phyloP scores from a whole-genome alignment of 768 basidiomycete genomes.

The Dioszegia aurantiaca region DNA sequence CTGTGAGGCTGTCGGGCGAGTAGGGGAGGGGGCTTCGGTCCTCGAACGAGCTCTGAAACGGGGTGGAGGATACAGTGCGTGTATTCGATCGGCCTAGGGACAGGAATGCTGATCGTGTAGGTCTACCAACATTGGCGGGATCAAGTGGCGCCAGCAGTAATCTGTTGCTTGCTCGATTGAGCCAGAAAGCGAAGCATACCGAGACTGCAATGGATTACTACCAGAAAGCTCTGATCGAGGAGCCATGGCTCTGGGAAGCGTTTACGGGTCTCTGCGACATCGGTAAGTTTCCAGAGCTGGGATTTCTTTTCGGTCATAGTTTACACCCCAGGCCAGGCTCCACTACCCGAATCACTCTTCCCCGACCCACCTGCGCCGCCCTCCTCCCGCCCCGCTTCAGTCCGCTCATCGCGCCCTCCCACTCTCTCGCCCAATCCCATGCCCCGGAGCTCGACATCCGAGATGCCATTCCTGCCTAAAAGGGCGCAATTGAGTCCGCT shows the following conservation, averaged over 20 bases:
- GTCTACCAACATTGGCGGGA: conserved; percentile 19
- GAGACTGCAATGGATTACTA: conserved; percentile 36
- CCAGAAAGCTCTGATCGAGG: conserved; percentile 35
- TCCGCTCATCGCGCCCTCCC: conserved; percentile 25
- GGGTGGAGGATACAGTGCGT: conserved; percentile 27
- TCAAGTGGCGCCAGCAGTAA: conserved; percentile 4
- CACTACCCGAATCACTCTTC: conserved; percentile 27
- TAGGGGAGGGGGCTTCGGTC: conserved; percentile 35
- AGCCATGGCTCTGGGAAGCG: conserved; percentile 51
- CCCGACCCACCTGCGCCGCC: conserved; percentile 30
- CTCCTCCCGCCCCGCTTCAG: conserved; percentile 4
- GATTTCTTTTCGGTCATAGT: conserved; percentile 4
- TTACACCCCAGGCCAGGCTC: conserved; percentile 24
- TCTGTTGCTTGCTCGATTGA: conserved; percentile 29
- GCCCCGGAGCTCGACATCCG: conserved; percentile 42
- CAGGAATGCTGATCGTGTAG: conserved; percentile 14
- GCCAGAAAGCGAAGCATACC: conserved; percentile 37
- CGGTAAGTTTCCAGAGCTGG: conserved; percentile 41
- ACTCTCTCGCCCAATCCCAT: conserved; percentile 40
- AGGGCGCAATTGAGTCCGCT: conserved; percentile 26
- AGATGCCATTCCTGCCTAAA: conserved; percentile 32
- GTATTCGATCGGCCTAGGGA: not conserved
- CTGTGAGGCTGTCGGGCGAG: conserved; percentile 35
- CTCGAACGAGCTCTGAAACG: conserved; percentile 31
- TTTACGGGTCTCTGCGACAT: conserved; percentile 48